Percentiles rank a stretch among this genome's conserved stretches.
Conservation (phyloP, 352 stramenopile species). For the Globisporangium nagaii region DNA sequence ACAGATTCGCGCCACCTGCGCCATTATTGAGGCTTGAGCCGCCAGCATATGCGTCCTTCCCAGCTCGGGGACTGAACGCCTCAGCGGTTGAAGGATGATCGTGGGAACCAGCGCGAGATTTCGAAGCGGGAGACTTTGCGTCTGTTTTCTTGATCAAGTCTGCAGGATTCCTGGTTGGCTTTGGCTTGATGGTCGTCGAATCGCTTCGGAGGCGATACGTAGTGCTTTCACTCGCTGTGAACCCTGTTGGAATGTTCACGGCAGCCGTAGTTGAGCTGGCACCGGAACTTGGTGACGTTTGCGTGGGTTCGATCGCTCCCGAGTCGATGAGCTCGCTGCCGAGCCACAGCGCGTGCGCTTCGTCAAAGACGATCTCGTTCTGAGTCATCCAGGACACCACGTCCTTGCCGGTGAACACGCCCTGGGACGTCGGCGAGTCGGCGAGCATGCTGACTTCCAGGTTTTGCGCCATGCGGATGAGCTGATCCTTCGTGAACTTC, state of each 20-base stretch:
- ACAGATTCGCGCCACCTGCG: neutral
- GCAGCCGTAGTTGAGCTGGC: constrained; percentile 16
- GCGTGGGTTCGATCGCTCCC: constrained; percentile 33
- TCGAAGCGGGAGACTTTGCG: neutral
- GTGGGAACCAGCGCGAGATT: neutral
- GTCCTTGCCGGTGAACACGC: constrained; percentile 59
- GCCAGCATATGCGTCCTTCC: neutral
- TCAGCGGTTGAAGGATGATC: neutral
- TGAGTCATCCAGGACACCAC: constrained; percentile 70
- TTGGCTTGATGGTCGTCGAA: constrained; percentile 23
- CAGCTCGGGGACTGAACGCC: neutral
- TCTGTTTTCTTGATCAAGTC: neutral
- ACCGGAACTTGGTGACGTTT: neutral
- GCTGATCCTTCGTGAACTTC: constrained; percentile 71
- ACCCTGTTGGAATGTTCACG: constrained; percentile 16
- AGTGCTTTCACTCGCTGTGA: constrained; percentile 6
- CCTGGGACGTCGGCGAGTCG: constrained; percentile 26
- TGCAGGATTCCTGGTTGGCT: neutral
- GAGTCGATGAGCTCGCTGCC: constrained; percentile 63
- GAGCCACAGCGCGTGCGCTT: constrained; percentile 67
- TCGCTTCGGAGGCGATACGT: constrained; percentile 36
- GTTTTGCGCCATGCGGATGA: constrained; percentile 74
- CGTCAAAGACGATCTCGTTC: constrained; percentile 72
- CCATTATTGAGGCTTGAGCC: neutral
- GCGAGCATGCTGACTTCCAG: constrained; percentile 55